Conservation (phyloP, 352 stramenopile genomes). For the Pythium monospermum region DNA sequence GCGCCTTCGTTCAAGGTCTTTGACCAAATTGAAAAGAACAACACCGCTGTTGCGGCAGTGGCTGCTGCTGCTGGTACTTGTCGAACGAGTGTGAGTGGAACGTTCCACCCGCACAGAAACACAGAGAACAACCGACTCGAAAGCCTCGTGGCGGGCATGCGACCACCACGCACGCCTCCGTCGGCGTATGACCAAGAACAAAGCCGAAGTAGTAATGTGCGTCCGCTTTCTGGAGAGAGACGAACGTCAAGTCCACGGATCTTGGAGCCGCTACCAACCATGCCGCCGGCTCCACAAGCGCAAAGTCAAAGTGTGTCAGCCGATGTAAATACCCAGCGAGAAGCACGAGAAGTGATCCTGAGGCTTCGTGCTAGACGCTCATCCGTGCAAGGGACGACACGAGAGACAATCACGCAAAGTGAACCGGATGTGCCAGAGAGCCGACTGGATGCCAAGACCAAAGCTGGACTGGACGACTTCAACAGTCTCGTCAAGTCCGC, state of each 20-base stretch:
- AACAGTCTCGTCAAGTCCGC: slow-evolving; percentile 42
- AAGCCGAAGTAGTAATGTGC: too few relatives aligned
- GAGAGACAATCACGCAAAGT: neutral
- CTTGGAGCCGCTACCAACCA: slow-evolving; percentile 10
- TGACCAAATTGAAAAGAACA: slow-evolving; percentile 34
- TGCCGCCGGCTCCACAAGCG: neutral
- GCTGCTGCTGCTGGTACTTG: too few relatives aligned
- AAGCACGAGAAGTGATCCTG: slow-evolving; percentile 21
- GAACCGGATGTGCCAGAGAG: slow-evolving; percentile 10
- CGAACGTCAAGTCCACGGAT: slow-evolving; percentile 16
- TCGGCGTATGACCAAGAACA: slow-evolving; percentile 1
- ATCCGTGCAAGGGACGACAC: neutral
- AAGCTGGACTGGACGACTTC: slow-evolving; percentile 50
- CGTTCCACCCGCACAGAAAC: slow-evolving; percentile 33
- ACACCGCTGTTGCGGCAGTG: neutral
- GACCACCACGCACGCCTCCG: neutral
- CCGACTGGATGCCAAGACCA: slow-evolving; percentile 23
- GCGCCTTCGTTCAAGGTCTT: slow-evolving; percentile 53
- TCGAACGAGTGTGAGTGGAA: slow-evolving; percentile 22
- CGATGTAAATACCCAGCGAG: slow-evolving; percentile 13
- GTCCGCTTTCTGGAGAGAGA: too few relatives aligned
- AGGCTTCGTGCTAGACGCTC: slow-evolving; percentile 18
- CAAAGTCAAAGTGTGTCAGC: neutral
- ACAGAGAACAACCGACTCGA: neutral
- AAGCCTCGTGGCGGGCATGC: neutral